Base-by-base conservation (phyloP, 2,329 filamentous ascomycete species). In the Orbilia javanica region DNA sequence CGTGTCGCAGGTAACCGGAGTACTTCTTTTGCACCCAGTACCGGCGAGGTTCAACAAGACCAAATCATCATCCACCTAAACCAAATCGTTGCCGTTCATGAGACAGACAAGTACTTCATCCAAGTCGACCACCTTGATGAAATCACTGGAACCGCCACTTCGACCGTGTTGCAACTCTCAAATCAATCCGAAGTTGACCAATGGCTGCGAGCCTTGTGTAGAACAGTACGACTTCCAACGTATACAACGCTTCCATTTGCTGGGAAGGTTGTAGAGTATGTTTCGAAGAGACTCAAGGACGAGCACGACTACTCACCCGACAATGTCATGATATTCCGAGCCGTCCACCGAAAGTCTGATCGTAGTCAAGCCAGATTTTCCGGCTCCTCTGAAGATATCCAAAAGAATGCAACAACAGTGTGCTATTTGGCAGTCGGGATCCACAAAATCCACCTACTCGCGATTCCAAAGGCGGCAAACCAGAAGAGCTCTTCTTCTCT, bases 41-140 rank as follows among this genome's bases (percentile, higher is more conserved):
- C 80, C 80, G 55, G 50, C 6, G 79, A 83, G 70, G 42, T 80
- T 29, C 57, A 63, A 18, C 77, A 72, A 62, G 77, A 81, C 36
- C 80, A 80, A 44, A 80, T 77, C 20, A 75, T 81, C 29, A 81
- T 81, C 22, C 69, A 78, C 64, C 84, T 93, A 70, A 87, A 89
- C 67, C 90, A 91, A 72, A 88, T 92, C 71, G 88, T 93, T 62
- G 90, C 90, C 0, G 88, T 90, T 8, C 90, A 91, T 82, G 88
- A 88, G 79, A 84, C 91, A 48, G 91, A 92, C 80, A 90, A 92
- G 82, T 90, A 89, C 18, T 86, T 89, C 63, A 89, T 92, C 42
- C 90, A 92, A 81, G 86, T 93, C 7, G 89, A 89, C 67, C 90
- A 90, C 81, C 83, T 92, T 68, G 90, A 93, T 81, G 90, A 92